Evolutionary conservation across 1,284 basidiomycete genomes (phyloP), one percentile per base, ranked within the genome.

Genomic region (Vanrija humicola): DNA sequence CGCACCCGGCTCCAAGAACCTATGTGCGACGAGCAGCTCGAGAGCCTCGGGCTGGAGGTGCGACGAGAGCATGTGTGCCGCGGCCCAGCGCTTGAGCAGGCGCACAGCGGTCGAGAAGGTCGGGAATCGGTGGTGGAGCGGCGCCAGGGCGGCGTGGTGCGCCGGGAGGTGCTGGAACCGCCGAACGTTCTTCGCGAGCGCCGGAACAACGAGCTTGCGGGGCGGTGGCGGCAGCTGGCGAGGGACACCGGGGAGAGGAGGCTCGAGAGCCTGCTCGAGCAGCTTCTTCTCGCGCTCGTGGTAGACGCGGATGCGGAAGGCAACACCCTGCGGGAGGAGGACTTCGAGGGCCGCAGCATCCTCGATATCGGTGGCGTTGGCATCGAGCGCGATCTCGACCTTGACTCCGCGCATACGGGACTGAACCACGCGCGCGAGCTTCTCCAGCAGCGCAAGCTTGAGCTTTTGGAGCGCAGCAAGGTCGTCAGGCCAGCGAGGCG

Each of bases 401-500:
- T 73, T 80, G 2, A 86, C 72, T 5, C 84, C 84, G 0, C 79
- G 64, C 2, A 81, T 71, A 2, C 79, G 69, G 8, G 73, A 69
- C 81, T 85, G 83, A 45, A 95, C 79, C 1, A 82, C 79, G 14
- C 79, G 77, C 0, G 87, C 88, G 3, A 90, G 80, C 26, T 83
- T 82, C 68, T 93, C 91, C 58, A 95, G 84, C 71, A 98, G 88
- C 0, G 95, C 95, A 3, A 96, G 81, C 76, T 98, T 98, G 77
- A 94, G 89, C 64, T 91, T 92, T 74, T 97, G 94, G 46, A 98
- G 88, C 0, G 93, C 92, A 16, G 81, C 82, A 1, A 98, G 81
- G 66, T 98, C 93, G 68, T 98, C 93, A 0, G 96, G 96, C 96
- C 96, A 99, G 62, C 84, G 83, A 0, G 87, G 86, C 0, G 91